Base-by-base conservation (phyloP, 345 rosid genomes). In the Rhodamnia rubescens region DNA sequence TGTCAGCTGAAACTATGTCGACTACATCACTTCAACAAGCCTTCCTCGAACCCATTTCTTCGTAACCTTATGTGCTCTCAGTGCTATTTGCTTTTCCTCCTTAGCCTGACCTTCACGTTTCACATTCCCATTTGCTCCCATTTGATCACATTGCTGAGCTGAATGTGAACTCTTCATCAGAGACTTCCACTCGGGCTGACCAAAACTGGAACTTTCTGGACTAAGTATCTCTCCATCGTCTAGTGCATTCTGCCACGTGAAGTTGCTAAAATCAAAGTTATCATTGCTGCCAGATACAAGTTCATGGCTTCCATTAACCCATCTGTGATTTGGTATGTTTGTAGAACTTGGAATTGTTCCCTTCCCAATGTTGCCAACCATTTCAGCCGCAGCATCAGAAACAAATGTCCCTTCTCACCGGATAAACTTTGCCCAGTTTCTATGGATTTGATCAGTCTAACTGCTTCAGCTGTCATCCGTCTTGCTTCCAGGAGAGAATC, bases 381-480 rank as follows among this genome's bases (percentile, higher is more conserved):
- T 56, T 12, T 27, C 78, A 58, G 57, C 15, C 15, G 5, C 53
- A 81, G 49, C 36, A 40, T 69, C 61, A 24, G 85, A 82, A 26
- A 50, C 51, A 56, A n/a, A 15, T 56, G 50, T 42, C 51, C 27
- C 29, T 88, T 93, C 74, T 89, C 82, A 47, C 13, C 0, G 4
- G 57, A 80, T 84, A 88, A 55, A 64, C 83, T 51, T 80, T 90
- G 87, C 69, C 83, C 90, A 12, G 74, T 42, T 59, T 90, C 94
- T 84, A 94, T 57, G 26, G 98, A 95, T 89, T 96, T 93, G 74
- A 97, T 88, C 32, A 90, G 91, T 82, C 90, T 92, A 69, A 92
- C 90, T 87, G 99, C 99, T 93, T 97, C 98, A 32, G 96, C 94
- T 91, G 95, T 94, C 58, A 96, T 93, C 92, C 87, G 93, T 90